Evolutionary conservation across 2,329 filamentous ascomycete genomes (phyloP), one percentile per base, ranked within the genome.

Genomic region (Neofusicoccum umdonicola): DNA sequence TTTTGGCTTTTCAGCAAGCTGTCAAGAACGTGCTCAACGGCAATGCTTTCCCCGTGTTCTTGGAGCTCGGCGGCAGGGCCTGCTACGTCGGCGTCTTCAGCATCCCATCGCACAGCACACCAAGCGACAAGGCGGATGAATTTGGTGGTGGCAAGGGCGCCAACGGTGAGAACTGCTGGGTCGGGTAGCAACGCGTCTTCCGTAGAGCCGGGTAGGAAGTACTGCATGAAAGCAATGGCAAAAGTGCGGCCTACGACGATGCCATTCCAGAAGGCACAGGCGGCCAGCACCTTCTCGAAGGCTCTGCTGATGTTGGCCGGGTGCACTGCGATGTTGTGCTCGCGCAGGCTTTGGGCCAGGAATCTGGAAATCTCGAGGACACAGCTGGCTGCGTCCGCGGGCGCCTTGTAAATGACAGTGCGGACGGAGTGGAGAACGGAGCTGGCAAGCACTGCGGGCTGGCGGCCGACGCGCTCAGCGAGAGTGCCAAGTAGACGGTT

Each of bases 181-280:
- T 1, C 1, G 1, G 8, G n/a, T 15, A 15, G 13, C 13, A 27
- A n/a, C 8, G 5, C 1, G 17, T 5, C n/a, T 1, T 11, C 3
- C 47, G 42, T 13, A n/a, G 22, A 37, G 11, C 8, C 15, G 12
- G 11, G 13, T 4, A 60, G 56, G 17, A 37, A 47, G 7, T 11
- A 9, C 8, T 39, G 41, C 11, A 47, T 35, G 56, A 60, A 47
- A 15, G 31, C n/a, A 3, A 27, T 35, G 5, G 15, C n/a, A 17
- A 60, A 60, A 15, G 6, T 1, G n/a, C 15, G n/a, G 31, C 42
- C 17, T 7, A 37, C 27, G 17, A 13, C 27, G 11, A 22, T 7
- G 31, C 41, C 56, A 19, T 47, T 60, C 56, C 56, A 47, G 4
- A 60, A 39, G 12, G 56, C 56, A 15, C 56, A 60, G 7, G 39